Percentiles rank a stretch among this genome's conserved stretches.
Evolutionary conservation across 75 land plant species (phyloP).

Genomic region (Cunninghamia lanceolata): DNA sequence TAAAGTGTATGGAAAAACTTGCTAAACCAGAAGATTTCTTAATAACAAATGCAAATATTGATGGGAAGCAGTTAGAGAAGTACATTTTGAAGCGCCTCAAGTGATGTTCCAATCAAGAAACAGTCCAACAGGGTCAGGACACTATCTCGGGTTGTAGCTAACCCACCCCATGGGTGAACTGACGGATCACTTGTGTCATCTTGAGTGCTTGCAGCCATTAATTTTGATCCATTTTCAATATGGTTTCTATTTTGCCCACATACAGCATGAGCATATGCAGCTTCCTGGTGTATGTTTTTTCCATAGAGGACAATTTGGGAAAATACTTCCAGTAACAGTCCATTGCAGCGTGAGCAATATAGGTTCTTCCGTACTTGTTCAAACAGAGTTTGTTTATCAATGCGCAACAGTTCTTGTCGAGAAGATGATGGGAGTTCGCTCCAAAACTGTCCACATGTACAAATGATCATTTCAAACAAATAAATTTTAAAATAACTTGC

Average conservation of each 20-base stretch:
- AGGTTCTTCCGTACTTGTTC: constrained; percentile 98
- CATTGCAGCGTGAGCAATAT: constrained; percentile 98
- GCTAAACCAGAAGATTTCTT: constrained; percentile 2
- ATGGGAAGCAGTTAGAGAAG: constrained; percentile 14
- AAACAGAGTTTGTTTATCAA: constrained; percentile 92
- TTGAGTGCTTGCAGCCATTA: constrained; percentile 22
- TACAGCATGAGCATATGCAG: constrained; percentile 13
- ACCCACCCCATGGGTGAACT: constrained; percentile 99
- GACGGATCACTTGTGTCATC: constrained; percentile 87
- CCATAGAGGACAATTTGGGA: constrained; percentile 92
- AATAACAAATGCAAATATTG: not conserved
- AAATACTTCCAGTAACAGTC: constrained; percentile 87
- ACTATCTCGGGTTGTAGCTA: constrained; percentile 83
- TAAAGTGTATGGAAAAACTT: constrained; percentile 1
- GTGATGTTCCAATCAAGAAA: constrained; percentile 73
- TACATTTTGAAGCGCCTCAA: constrained; percentile 93
- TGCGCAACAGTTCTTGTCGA: constrained; percentile 75
- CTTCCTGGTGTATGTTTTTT: constrained; percentile 76
- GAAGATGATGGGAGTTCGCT: constrained; percentile 68
- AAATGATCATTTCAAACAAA: constrained; percentile 1
- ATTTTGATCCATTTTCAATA: constrained; percentile 22
- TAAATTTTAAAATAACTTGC: not conserved
- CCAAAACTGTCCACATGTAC: constrained; percentile 68
- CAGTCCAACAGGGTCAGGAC: constrained; percentile 84
- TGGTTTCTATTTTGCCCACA: constrained; percentile 19